These are phyloP conservation scores for Meyerozyma carpophila DNA, from an alignment of 1,139 yeast species.

Conservation along the genomic window DNA sequence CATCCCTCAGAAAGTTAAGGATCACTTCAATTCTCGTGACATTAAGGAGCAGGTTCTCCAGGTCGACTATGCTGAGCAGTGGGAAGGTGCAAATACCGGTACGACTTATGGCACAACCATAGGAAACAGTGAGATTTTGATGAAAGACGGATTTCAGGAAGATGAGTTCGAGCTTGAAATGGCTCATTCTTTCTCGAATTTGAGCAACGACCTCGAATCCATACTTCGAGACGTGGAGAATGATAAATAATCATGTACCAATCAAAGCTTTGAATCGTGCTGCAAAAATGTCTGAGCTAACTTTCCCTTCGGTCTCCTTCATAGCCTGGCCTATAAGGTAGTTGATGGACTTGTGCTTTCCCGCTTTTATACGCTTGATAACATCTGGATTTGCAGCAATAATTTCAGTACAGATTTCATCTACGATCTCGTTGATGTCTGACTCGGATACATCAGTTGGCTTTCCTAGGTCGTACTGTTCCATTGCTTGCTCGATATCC, in stretches of 20 bases:
- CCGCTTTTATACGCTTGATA: conserved; percentile 49
- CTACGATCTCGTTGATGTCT: conserved; percentile 40
- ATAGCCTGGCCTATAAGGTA: conserved; percentile 82
- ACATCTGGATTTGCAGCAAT: conserved; percentile 49
- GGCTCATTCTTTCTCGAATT: not conserved
- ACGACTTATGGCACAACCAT: not conserved
- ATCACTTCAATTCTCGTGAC: not conserved
- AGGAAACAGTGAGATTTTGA: not conserved
- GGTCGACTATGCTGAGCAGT: not conserved
- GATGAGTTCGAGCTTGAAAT: not conserved
- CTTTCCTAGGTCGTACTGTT: conserved; percentile 48
- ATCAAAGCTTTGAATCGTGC: conserved; percentile 31
- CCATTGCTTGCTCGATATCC: conserved; percentile 33
- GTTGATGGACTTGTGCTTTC: conserved; percentile 64
- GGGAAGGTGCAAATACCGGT: not conserved
- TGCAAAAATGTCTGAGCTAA: conserved; percentile 47
- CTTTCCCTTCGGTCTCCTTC: conserved; percentile 68
- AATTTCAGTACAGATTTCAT: conserved; percentile 48
- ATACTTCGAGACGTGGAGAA: not conserved
- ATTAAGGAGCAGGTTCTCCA: not conserved
- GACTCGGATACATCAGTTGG: conserved; percentile 25
- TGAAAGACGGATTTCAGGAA: not conserved
- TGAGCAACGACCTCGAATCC: not conserved
- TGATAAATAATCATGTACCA: conserved; percentile 1
- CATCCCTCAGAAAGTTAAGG: not conserved